These are phyloP conservation scores for Kalmusia sp. DNA, from an alignment of 2,329 filamentous ascomycete genomes.

Conservation along the genomic window DNA sequence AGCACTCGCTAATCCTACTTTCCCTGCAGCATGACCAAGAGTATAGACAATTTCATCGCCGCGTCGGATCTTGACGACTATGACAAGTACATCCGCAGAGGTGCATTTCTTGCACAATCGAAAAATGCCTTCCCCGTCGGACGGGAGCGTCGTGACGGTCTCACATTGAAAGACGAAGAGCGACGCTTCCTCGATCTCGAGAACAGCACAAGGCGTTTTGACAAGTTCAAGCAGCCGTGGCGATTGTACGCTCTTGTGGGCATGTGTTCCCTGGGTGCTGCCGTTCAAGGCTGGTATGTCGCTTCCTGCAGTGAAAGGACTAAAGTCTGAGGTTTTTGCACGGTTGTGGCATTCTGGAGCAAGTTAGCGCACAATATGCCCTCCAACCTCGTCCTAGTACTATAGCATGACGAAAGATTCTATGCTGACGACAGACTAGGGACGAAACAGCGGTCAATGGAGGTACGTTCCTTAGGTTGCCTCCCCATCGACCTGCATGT, in stretches of 20 bases:
- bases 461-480: slow-evolving; percentile 16
- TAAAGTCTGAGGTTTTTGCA: too few species aligned
- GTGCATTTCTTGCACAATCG: slow-evolving; percentile 28
- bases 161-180: slow-evolving; percentile 20
- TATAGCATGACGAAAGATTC: too few species aligned
- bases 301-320: too few species aligned
- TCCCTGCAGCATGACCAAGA: slow-evolving; percentile 13
- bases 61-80: slow-evolving; percentile 24
- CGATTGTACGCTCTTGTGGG: slow-evolving; percentile 25
- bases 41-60: slow-evolving; percentile 20
- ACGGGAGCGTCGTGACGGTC: slow-evolving; percentile 17
- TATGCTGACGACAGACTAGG: slow-evolving; percentile 8
- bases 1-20: not conserved
- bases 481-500: not conserved
- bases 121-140: slow-evolving; percentile 20
- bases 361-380: too few species aligned
- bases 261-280: slow-evolving; percentile 27
- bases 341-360: too few species aligned
- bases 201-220: slow-evolving; percentile 22
- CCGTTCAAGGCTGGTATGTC: slow-evolving; percentile 30
- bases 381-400: too few species aligned
- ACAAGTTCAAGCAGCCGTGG: slow-evolving; percentile 30
- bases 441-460: slow-evolving; percentile 29
- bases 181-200: slow-evolving; percentile 19
- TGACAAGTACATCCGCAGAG: slow-evolving; percentile 24